Base-by-base conservation (phyloP, 2,329 filamentous ascomycete species). In the Colletotrichum musicola region DNA sequence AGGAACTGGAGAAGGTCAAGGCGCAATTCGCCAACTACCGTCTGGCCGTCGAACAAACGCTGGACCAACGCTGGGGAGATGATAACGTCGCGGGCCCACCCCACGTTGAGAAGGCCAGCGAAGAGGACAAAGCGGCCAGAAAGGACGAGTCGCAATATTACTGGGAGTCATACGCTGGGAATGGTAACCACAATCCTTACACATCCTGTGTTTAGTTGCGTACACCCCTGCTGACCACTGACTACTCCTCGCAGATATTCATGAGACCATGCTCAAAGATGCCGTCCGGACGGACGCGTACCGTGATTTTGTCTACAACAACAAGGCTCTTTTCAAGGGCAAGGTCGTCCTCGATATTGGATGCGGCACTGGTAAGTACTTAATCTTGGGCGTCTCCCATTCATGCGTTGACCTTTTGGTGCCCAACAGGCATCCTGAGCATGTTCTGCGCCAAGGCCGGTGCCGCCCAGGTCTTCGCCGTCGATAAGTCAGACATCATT, bases 211-310 rank as follows among this genome's bases (percentile, higher is more conserved):
- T 42, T 13, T 4, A 46, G 22, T 25, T 25, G 22, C 9, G 12
- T 7, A 25, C 6, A 16, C 53, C 16, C 50, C 5, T 40, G 22
- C 50, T 22, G 14, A 9, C 60, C 47, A 70, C 62, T 62, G 18
- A 50, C 64, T 12, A 42, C 38, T 22, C 6, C 49, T 9, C 9
- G n/a, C 76, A 92, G 93, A 94, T 65, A 98, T 98, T 64, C 95
- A 98, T 78, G 94, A 97, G 77, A 94, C 92, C 7, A 98, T 98
- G 95, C 87, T 98, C 71, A 97, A 97, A 78, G 95, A 98, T 76
- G 85, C 88, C 0, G 86, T 97, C 47, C 92, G 95, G 59, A 98
- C 95, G 12, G 93, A 97, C 75, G 92, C 93, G 3, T 98, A 98
- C 81, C 90, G 95, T 53, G 94, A 98, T 81, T 97, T 98, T 78